Evolutionary conservation across 2,329 filamentous ascomycete genomes (phyloP).

Genomic region (Ilyonectria robusta): DNA sequence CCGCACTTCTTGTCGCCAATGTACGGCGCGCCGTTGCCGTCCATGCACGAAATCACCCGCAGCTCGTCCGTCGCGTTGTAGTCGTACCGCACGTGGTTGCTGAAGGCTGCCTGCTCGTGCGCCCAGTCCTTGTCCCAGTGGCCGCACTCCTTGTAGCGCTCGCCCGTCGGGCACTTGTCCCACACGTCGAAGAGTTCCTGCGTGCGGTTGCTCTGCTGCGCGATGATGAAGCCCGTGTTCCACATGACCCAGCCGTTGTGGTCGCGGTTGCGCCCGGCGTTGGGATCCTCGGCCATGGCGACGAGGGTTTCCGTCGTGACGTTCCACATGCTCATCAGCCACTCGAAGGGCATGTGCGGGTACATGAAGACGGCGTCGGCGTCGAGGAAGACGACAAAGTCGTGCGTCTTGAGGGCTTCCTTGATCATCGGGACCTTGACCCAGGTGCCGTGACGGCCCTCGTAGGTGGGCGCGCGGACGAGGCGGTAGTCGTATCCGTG

Average conservation of each 20-base stretch:
- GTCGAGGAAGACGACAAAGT: constrained; percentile 61
- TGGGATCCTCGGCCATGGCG: constrained; percentile 62
- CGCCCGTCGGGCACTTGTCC: constrained; percentile 34
- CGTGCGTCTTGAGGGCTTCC: constrained; percentile 56
- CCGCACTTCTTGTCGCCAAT: constrained; percentile 41
- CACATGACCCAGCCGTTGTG: constrained; percentile 41
- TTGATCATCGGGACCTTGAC: constrained; percentile 58
- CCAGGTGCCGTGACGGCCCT: constrained; percentile 62
- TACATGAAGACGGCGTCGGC: constrained; percentile 59
- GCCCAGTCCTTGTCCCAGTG: constrained; percentile 46
- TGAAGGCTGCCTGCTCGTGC: constrained; percentile 49
- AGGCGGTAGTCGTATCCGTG: constrained; percentile 66
- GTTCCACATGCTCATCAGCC: constrained; percentile 63
- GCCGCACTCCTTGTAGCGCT: constrained; percentile 34
- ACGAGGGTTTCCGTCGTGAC: constrained; percentile 56
- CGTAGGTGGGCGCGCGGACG: constrained; percentile 58
- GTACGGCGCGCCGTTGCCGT: constrained; percentile 45
- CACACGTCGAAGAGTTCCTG: constrained; percentile 39
- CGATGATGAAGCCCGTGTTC: constrained; percentile 43
- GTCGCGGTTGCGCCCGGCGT: constrained; percentile 55
- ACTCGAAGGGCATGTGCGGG: constrained; percentile 61
- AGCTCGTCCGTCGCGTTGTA: constrained; percentile 43
- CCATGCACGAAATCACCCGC: constrained; percentile 40
- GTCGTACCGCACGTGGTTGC: constrained; percentile 44
- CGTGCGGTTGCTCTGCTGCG: constrained; percentile 41